Base-by-base conservation (phyloP, 2,329 filamentous ascomycete genomes). In the Clarireedia hainanense region DNA sequence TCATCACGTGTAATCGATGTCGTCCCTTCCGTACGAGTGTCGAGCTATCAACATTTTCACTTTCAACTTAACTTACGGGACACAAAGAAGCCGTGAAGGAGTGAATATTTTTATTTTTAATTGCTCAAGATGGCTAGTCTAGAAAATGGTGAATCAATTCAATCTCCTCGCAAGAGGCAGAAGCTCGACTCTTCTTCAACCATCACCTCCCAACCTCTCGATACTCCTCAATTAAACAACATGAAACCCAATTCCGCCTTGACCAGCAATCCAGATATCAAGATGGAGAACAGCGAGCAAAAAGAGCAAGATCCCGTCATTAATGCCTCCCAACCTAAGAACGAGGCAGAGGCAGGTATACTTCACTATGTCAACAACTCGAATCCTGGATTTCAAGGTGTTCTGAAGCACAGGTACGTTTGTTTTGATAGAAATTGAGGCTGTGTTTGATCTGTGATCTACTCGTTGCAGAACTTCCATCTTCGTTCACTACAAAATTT, bases 371-470 rank as follows among this genome's bases (percentile, higher is more conserved):
- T 86, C 15, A 80, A 76, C 47, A 71, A 75, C 1, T 70, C 77
- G n/a, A 75, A 78, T 34, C 70, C 75, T 55, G 81, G 83, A 1
- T 88, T 88, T 61, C 70, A 73, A 14, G 86, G 84, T 17, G 74
- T 84, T 14, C 65, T 89, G 65, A 89, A 89, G 75, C 83, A 86
- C 67, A 78, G 83, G 79, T 81, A 67, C 49, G 63, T 63, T 55
- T 34, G 27, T 20, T 26, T 55, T 24, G 20, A 27, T 37, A n/a
- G 20, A 48, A 20, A 20, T 20, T 5, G 15, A n/a, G 15, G 39
- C 14, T 5, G 15, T 14, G 9, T 42, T 42, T 10, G n/a, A 42
- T 6, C 5, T 42, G 15, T 42, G 30, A 34, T 34, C 30, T 34
- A 34, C 10, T 7, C 5, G 6, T 34, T 34, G 10, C 30, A 34